phyloP scores from a whole-genome alignment of 306 rosid species.

The Prunus armeniaca region DNA sequence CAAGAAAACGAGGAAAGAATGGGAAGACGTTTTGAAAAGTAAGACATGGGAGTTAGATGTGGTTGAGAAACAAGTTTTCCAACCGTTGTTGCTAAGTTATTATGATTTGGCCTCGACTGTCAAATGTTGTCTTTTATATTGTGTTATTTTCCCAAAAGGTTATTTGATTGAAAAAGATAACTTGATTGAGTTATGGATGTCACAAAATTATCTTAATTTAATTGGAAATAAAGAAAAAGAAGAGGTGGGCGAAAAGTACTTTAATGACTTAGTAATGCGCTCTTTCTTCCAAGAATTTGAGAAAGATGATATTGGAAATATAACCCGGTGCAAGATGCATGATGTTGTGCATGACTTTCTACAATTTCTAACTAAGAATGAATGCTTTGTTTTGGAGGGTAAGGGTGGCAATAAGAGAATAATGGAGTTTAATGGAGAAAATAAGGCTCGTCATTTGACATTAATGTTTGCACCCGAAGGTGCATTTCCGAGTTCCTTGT shows the following conservation, averaged over 20 bases:
- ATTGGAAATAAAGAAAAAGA: not conserved
- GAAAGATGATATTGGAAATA: not conserved
- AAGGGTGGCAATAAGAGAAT: not conserved
- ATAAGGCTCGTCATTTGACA: not conserved
- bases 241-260: not conserved
- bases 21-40: not conserved
- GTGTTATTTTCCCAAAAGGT: not conserved
- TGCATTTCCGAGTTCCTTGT: not conserved
- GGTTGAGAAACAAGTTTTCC: not conserved
- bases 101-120: not conserved
- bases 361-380: not conserved
- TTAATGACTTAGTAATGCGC: not conserved
- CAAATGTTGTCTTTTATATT: constrained; percentile 3
- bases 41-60: constrained; percentile 3
- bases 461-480: not conserved
- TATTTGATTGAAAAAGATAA: not conserved
- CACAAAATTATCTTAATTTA: not conserved
- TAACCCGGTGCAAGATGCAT: not conserved
- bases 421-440: not conserved
- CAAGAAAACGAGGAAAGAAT: not conserved
- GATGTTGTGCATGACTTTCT: not conserved
- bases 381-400: not conserved
- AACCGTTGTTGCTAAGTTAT: constrained; percentile 9
- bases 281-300: not conserved
- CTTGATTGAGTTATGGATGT: not conserved